Evolutionary conservation across 257 asterid species (phyloP), one percentile per base, ranked within the genome.

Genomic region (Primulina eburnea): DNA sequence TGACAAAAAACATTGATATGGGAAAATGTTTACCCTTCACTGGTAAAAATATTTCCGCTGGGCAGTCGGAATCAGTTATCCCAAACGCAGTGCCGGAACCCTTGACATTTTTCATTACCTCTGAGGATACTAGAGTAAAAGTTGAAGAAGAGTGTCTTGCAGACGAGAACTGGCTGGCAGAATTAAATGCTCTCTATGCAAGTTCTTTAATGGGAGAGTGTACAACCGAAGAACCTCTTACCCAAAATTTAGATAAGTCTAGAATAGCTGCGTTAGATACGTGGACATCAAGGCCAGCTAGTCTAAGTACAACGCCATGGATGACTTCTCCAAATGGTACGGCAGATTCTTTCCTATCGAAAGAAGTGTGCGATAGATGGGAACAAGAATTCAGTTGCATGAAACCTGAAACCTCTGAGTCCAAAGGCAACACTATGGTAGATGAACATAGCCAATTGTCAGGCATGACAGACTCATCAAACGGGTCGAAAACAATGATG

Each of bases 381-480:
- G 52, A 59, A 30, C 34, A 57, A 14, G 35, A 60, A 34, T 66
- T 11, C 28, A 29, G 47, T 60, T 28, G 52, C 8, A 68, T 53
- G 21, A 73, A 64, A 35, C 61, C 64, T 7, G 71, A 60, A 64
- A 61, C 53, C 38, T 71, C 75, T 1, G 79, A 73, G 24, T 68
- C 52, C 59, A 78, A 52, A 69, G 61, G 38, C 16, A 60, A 50
- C 28, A 30, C 6, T 37, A 33, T 26, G 58, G 43, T 63, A 26
- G 73, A 67, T 20, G 88, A 81, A 69, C 71, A 65, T 30, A 66
- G 72, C 65, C 85, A 61, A 33, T 79, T 78, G 4, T 79, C 86
- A n/a, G 66, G 86, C 62, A 70, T 65, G 77, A 78, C 86, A 16
- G 82, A 81, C 71, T 84, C 84, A 21, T 81, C 88, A 53, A 78